phyloP scores from a whole-genome alignment of 176 grass and related monocot genomes.

The Themeda triandra region DNA sequence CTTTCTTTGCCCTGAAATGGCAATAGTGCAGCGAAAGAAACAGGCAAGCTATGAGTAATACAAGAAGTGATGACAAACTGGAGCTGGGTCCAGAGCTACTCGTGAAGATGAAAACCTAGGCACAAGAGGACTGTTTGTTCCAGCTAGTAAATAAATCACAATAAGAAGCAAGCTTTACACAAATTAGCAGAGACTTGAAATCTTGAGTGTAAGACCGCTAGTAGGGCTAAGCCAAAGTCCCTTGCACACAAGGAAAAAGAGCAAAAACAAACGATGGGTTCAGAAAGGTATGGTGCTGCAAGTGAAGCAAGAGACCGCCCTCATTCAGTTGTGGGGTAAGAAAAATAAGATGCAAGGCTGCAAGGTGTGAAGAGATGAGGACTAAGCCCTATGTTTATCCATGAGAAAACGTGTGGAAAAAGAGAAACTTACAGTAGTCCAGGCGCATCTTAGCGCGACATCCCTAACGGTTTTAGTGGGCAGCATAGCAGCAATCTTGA shows the following conservation, averaged over 20 bases:
- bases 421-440: slow-evolving; percentile 36
- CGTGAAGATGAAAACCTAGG: not conserved
- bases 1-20: slow-evolving; percentile 51
- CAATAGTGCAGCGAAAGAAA: slow-evolving; percentile 16
- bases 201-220: not conserved
- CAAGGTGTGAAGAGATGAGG: not conserved
- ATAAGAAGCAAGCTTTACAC: not conserved
- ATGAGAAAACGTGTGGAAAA: not conserved
- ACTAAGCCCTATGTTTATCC: not conserved
- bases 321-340: not conserved
- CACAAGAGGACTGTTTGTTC: not conserved
- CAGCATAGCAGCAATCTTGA: slow-evolving; percentile 86
- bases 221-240: no score
- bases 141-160: not conserved
- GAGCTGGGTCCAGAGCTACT: no score
- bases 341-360: not conserved
- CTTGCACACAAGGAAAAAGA: no score
- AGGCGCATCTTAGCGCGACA: slow-evolving; percentile 74
- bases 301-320: not conserved
- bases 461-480: slow-evolving; percentile 77
- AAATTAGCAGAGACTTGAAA: not conserved
- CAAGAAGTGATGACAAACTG: not conserved
- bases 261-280: not conserved
- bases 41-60: not conserved
- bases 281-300: not conserved